Percentiles rank a stretch among this genome's conserved stretches.
phyloP scores from a whole-genome alignment of 2,329 filamentous ascomycete species.

The Fragosphaeria purpurea region DNA sequence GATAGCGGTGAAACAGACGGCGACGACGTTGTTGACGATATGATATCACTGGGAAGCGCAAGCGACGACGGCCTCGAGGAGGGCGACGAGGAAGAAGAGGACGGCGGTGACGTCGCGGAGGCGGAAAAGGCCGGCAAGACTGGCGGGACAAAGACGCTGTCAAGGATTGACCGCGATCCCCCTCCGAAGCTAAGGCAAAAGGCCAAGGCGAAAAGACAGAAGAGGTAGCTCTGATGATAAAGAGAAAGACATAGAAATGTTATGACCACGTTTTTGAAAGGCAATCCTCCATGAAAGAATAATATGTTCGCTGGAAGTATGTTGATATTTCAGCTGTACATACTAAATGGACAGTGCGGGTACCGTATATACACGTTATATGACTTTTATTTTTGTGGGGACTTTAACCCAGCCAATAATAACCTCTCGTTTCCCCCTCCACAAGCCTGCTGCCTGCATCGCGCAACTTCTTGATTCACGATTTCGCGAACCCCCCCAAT shows the following conservation, averaged over 20 bases:
- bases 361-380: too few relatives aligned
- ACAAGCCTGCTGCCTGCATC: too few relatives aligned
- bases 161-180: slow-evolving; percentile 1
- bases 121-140: background rate
- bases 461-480: too few relatives aligned
- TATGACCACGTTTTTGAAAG: too few relatives aligned
- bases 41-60: slow-evolving; percentile 14
- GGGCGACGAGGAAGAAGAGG: slow-evolving; percentile 1
- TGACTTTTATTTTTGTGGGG: too few relatives aligned
- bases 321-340: background rate
- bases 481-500: too few relatives aligned
- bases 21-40: slow-evolving; percentile 8
- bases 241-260: too few relatives aligned
- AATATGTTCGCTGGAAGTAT: too few relatives aligned
- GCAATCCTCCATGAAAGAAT: too few relatives aligned
- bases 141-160: background rate
- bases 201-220: slow-evolving; percentile 4
- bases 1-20: background rate
- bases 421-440: too few relatives aligned
- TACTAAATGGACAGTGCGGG: too few relatives aligned
- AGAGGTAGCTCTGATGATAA: background rate
- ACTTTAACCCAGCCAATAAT: too few relatives aligned
- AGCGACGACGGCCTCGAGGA: slow-evolving; percentile 12
- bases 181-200: slow-evolving; percentile 2
- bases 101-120: slow-evolving; percentile 1